These are phyloP conservation scores for Lecanicillium sp. DNA, from an alignment of 2,329 filamentous ascomycete species.

Conservation along the genomic window DNA sequence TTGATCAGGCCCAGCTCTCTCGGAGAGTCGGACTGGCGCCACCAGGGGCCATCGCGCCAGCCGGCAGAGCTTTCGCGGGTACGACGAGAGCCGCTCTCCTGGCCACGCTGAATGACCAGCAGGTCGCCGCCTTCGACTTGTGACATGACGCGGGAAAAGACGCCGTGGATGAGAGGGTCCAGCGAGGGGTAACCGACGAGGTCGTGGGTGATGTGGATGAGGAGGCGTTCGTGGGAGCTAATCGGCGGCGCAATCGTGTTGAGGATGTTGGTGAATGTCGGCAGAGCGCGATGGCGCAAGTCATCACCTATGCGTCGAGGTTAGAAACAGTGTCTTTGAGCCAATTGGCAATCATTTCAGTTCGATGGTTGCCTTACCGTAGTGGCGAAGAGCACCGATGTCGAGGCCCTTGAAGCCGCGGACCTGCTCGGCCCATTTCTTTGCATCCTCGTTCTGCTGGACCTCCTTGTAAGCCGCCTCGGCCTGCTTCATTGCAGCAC, in stretches of 20 bases:
- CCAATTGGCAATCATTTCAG: background rate
- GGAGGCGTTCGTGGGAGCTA: slow-evolving; percentile 89
- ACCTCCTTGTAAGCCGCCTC: slow-evolving; percentile 92
- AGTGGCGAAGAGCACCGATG: slow-evolving; percentile 62
- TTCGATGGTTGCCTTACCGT: slow-evolving; percentile 24
- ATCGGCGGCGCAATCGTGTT: slow-evolving; percentile 95
- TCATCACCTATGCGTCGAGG: slow-evolving; percentile 62
- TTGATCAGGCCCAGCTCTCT: slow-evolving; percentile 75
- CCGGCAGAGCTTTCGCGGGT: slow-evolving; percentile 55
- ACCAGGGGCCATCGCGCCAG: slow-evolving; percentile 97
- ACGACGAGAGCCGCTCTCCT: slow-evolving; percentile 68
- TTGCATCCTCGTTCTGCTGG: slow-evolving; percentile 91
- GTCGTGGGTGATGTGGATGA: slow-evolving; percentile 97
- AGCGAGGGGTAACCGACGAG: slow-evolving; percentile 90
- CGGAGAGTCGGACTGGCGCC: slow-evolving; percentile 64
- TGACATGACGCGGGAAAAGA: slow-evolving; percentile 95
- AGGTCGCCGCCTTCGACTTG: slow-evolving; percentile 97
- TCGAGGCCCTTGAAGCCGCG: slow-evolving; percentile 58
- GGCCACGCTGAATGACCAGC: slow-evolving; percentile 87
- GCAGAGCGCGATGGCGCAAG: slow-evolving; percentile 76
- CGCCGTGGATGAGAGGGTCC: slow-evolving; percentile 83
- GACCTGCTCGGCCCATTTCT: slow-evolving; percentile 92
- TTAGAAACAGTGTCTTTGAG: slow-evolving; percentile 7
- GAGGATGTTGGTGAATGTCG: slow-evolving; percentile 90
- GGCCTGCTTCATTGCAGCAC: slow-evolving; percentile 72